These are phyloP conservation scores for Zarea fungicola DNA, from an alignment of 2,329 filamentous ascomycete species.

Conservation along the genomic window DNA sequence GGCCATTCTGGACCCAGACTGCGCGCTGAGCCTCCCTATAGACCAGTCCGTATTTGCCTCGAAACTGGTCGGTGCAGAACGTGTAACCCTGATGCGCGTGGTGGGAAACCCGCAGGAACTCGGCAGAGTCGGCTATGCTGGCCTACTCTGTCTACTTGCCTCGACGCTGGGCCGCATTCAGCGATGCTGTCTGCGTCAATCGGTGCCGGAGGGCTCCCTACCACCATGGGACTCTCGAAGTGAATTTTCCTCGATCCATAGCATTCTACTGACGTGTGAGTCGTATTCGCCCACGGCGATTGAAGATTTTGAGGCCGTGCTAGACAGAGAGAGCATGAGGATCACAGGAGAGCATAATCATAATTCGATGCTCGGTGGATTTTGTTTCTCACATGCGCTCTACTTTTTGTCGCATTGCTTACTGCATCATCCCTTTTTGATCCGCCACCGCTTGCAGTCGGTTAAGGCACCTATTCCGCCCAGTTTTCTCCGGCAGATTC, in stretches of 20 bases:
- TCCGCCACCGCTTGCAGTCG: not conserved
- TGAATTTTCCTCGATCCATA: not conserved
- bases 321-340: not conserved
- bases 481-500: not conserved
- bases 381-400: not conserved
- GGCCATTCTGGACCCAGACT: conserved; percentile 2
- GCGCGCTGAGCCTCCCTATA: not conserved
- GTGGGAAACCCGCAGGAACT: not conserved
- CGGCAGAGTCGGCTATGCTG: not conserved
- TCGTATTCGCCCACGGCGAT: not conserved
- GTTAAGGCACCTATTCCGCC: not conserved
- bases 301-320: not conserved
- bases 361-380: not conserved
- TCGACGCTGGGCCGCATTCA: not conserved
- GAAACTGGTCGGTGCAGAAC: not conserved
- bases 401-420: not conserved
- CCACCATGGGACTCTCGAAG: not conserved
- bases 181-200: not conserved
- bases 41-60: not conserved
- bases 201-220: not conserved
- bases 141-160: not conserved
- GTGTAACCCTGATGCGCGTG: not conserved
- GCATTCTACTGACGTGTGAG: not conserved
- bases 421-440: not conserved
- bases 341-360: not conserved